Evolutionary conservation across 495 filamentous ascomycete species (phyloP).

Genomic region (Aspergillus kassunensis): DNA sequence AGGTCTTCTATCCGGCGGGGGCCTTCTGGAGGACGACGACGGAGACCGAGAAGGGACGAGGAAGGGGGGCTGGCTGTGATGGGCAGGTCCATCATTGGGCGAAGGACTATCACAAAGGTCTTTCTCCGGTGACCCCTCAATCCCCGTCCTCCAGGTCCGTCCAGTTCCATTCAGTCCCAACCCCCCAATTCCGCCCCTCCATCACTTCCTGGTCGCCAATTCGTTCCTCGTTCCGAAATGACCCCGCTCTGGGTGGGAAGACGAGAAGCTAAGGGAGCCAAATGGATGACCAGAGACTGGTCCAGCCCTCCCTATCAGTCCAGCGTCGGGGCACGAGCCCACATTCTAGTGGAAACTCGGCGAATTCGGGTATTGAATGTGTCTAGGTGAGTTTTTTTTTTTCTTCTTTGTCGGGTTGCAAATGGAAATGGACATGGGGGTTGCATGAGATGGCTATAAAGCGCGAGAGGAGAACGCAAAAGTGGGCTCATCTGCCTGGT

Average conservation of each 20-base stretch:
- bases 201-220: conserved; percentile 39
- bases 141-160: conserved; percentile 29
- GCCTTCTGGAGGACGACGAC: conserved; percentile 15
- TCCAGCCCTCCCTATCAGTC: conserved; percentile 28
- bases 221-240: conserved; percentile 40
- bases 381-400: neutral
- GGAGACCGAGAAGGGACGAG: conserved; percentile 9
- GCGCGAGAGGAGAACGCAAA: neutral
- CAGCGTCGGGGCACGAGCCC: conserved; percentile 32
- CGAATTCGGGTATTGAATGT: conserved; percentile 16
- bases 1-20: conserved; percentile 43
- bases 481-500: neutral
- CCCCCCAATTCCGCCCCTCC: conserved; percentile 33
- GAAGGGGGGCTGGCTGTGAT: conserved; percentile 20
- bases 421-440: neutral
- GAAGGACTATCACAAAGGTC: conserved; percentile 48
- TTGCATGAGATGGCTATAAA: conserved; percentile 14
- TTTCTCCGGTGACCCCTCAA: conserved; percentile 41
- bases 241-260: conserved; percentile 51
- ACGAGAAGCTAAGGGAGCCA: conserved; percentile 26
- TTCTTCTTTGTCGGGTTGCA: conserved; percentile 3
- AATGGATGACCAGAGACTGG: conserved; percentile 29
- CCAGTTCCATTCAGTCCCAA: conserved; percentile 36
- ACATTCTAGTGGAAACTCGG: conserved; percentile 24
- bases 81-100: conserved; percentile 35